Evolutionary conservation across 164 flowering plant species (phyloP).

Genomic region (Macadamia integrifolia): DNA sequence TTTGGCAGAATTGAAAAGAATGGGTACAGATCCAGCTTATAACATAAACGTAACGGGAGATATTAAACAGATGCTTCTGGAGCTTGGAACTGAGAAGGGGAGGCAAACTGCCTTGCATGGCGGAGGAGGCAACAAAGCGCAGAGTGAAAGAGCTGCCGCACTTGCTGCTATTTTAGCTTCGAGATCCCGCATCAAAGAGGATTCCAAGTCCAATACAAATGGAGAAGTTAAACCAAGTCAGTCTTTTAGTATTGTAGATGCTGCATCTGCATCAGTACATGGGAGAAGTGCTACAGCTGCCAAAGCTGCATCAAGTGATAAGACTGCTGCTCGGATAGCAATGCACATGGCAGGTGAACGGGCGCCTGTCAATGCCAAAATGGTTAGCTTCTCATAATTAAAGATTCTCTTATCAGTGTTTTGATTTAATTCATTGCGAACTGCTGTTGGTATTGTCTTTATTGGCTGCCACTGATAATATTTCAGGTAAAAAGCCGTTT

Average conservation of each 20-base stretch:
- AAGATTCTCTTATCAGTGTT: background rate
- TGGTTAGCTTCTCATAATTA: constrained; percentile 45
- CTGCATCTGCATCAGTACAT: constrained; percentile 98
- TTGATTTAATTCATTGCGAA: too few species aligned
- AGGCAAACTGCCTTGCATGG: constrained; percentile 79
- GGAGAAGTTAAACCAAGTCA: constrained; percentile 47
- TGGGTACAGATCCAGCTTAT: constrained; percentile 61
- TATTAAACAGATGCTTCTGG: constrained; percentile 87
- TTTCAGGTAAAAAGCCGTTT: constrained; percentile 80
- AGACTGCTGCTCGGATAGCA: constrained; percentile 91
- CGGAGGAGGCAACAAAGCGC: constrained; percentile 94
- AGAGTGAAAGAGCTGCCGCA: constrained; percentile 87
- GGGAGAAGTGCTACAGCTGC: constrained; percentile 99
- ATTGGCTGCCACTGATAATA: background rate
- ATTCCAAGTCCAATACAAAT: constrained; percentile 36
- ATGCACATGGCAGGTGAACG: constrained; percentile 97
- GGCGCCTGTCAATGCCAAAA: constrained; percentile 77
- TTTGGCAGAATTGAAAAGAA: constrained; percentile 46
- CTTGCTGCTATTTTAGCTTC: constrained; percentile 69
- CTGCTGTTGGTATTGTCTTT: background rate
- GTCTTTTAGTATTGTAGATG: constrained; percentile 84
- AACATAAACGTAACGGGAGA: constrained; percentile 82
- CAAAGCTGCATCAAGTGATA: constrained; percentile 67
- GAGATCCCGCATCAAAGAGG: constrained; percentile 70
- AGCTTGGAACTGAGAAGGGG: constrained; percentile 93